Conservation (phyloP, 2,329 filamentous ascomycete genomes). For the Xylaria sp. region DNA sequence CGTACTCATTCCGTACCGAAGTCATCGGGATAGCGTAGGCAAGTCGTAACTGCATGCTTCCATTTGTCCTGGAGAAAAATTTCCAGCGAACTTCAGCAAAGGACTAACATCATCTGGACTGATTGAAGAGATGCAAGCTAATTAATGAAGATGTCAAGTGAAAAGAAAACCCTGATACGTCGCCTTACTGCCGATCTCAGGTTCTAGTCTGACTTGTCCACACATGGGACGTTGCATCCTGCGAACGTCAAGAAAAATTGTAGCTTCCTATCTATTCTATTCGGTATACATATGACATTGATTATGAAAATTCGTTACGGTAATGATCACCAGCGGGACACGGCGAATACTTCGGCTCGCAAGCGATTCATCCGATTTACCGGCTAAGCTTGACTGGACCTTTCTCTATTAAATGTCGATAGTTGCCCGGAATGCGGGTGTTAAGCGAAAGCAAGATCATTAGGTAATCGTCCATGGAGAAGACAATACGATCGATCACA, state of each 20-base stretch:
- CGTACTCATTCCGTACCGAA: background rate
- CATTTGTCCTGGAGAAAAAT: background rate
- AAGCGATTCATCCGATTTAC: constrained; percentile 28
- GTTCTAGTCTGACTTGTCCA: background rate
- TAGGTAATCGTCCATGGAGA: background rate
- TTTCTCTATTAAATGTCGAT: background rate
- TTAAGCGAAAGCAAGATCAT: background rate
- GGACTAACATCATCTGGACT: background rate
- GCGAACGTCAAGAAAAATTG: background rate
- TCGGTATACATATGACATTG: constrained; percentile 6
- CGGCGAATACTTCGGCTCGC: constrained; percentile 6
- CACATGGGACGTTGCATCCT: constrained; percentile 27
- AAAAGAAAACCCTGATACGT: background rate
- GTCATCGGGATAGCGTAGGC: background rate
- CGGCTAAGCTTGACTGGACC: constrained; percentile 20
- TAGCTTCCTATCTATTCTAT: background rate
- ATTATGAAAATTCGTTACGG: background rate
- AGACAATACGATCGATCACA: constrained; percentile 25
- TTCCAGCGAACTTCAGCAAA: background rate
- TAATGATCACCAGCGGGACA: constrained; percentile 26
- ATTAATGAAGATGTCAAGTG: background rate
- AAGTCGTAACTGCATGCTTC: background rate
- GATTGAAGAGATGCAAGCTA: background rate
- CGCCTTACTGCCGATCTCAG: background rate
- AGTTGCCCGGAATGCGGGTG: background rate